Percentiles rank a stretch among this genome's conserved stretches.
phyloP scores from a whole-genome alignment of 1,284 basidiomycete genomes.

The Chalciporus sp. region DNA sequence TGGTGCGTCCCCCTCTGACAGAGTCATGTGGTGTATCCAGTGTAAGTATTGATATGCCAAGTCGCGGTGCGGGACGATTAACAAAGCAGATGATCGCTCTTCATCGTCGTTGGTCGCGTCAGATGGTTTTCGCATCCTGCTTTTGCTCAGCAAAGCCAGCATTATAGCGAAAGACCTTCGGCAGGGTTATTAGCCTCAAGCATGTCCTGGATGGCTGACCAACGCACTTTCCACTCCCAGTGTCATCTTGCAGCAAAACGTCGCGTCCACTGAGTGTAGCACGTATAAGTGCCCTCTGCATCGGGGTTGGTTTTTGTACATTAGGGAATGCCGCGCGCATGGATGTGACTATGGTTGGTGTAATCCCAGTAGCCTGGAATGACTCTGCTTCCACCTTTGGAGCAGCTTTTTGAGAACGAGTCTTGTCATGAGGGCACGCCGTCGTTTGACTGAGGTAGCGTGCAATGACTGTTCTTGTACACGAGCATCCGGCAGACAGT shows the following conservation, averaged over 20 bases:
- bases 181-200: conserved; percentile 2
- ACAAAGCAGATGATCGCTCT: conserved; percentile 45
- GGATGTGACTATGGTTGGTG: conserved; percentile 47
- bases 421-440: conserved; percentile 1
- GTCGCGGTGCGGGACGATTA: conserved; percentile 76
- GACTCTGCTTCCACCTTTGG: conserved; percentile 20
- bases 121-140: conserved; percentile 30
- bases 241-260: conserved; percentile 65
- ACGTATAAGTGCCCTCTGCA: conserved; percentile 63
- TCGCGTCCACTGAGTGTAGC: conserved; percentile 59
- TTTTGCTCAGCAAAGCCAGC: conserved; percentile 64
- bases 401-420: not conserved
- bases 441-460: conserved; percentile 25
- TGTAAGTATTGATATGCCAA: conserved; percentile 67
- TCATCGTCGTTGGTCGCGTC: conserved; percentile 5
- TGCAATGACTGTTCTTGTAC: conserved; percentile 13
- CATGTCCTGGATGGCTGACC: not conserved
- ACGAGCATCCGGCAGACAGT: conserved; percentile 14
- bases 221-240: conserved; percentile 79
- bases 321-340: conserved; percentile 63
- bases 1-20: conserved; percentile 30
- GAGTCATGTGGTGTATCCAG: conserved; percentile 64
- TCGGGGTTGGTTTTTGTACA: conserved; percentile 56
- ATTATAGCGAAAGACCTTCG: conserved; percentile 70
- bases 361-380: conserved; percentile 56